Evolutionary conservation across 2,329 filamentous ascomycete genomes (phyloP).

Genomic region (Cladorrhinum sp.): DNA sequence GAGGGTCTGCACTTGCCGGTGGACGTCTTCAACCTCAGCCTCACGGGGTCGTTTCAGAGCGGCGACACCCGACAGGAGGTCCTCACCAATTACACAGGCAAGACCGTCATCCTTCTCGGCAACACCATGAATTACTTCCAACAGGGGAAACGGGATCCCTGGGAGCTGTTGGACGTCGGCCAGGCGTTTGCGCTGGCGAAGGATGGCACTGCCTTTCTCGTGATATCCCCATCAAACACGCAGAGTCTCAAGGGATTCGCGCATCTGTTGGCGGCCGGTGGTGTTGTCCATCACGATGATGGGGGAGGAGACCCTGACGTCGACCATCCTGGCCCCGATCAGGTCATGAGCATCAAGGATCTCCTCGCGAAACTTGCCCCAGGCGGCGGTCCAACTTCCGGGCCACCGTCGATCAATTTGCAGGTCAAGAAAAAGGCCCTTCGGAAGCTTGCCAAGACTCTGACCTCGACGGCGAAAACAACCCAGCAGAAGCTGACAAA

Average conservation of each 20-base stretch:
- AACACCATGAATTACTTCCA: constrained; percentile 21
- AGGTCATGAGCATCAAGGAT: constrained; percentile 7
- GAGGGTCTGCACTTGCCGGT: constrained; percentile 10
- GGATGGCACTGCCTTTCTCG: constrained; percentile 12
- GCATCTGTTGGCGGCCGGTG: constrained; percentile 5
- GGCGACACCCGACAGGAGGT: constrained; percentile 6
- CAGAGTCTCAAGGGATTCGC: constrained; percentile 12
- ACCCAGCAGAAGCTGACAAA: constrained; percentile 9
- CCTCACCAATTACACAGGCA: constrained; percentile 12
- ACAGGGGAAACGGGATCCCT: constrained; percentile 11
- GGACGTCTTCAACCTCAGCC: constrained; percentile 19
- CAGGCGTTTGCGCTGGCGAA: constrained; percentile 6
- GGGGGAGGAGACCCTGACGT: neutral
- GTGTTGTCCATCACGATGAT: neutral
- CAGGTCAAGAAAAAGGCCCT: constrained; percentile 14
- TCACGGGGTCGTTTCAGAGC: constrained; percentile 9
- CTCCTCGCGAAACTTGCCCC: constrained; percentile 5
- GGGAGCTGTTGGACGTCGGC: constrained; percentile 13
- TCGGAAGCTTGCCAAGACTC: constrained; percentile 6
- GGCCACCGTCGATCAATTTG: neutral
- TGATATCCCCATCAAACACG: constrained; percentile 15
- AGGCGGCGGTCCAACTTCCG: neutral
- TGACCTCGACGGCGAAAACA: constrained; percentile 4
- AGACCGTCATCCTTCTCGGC: constrained; percentile 15
- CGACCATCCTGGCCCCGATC: neutral